These are phyloP conservation scores for Chytridium lagenaria DNA, from an alignment of 371 early-diverging fungal species.

Conservation along the genomic window DNA sequence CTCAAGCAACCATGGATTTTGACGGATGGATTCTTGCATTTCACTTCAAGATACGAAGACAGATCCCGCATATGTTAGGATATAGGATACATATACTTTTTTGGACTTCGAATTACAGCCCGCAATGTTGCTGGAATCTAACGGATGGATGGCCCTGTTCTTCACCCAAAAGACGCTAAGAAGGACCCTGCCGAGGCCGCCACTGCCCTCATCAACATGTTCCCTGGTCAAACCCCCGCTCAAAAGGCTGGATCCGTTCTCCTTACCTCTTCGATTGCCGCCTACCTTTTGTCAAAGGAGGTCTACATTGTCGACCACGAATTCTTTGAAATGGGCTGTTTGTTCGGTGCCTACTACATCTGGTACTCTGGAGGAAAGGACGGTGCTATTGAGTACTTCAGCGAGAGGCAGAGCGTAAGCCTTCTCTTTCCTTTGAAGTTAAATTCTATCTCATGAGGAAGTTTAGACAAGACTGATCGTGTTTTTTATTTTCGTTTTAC, in stretches of 20 bases:
- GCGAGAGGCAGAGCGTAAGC: constrained; percentile 75
- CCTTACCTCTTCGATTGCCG: constrained; percentile 80
- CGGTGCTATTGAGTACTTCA: constrained; percentile 87
- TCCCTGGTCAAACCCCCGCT: constrained; percentile 88
- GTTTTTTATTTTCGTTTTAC: too few relatives aligned
- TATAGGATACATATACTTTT: too few relatives aligned
- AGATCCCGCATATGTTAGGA: too few relatives aligned
- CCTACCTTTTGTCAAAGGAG: constrained; percentile 93
- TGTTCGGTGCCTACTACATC: constrained; percentile 75
- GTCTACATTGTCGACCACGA: constrained; percentile 96
- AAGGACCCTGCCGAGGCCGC: constrained; percentile 75
- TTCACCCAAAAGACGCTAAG: neutral
- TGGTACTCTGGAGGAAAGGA: constrained; percentile 81
- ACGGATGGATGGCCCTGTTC: neutral
- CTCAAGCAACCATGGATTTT: too few relatives aligned
- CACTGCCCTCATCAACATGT: constrained; percentile 82
- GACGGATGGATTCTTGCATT: too few relatives aligned
- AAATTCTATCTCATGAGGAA: too few relatives aligned
- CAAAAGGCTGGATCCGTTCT: constrained; percentile 91
- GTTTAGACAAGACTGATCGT: too few relatives aligned
- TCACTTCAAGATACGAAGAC: too few relatives aligned
- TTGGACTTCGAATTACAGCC: too few relatives aligned
- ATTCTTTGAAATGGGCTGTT: constrained; percentile 76
- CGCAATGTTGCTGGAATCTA: too few relatives aligned
- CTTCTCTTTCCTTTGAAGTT: constrained; percentile 6